These are phyloP conservation scores for Trichoderma afroharzianum DNA, from an alignment of 2,329 filamentous ascomycete genomes.

Conservation along the genomic window DNA sequence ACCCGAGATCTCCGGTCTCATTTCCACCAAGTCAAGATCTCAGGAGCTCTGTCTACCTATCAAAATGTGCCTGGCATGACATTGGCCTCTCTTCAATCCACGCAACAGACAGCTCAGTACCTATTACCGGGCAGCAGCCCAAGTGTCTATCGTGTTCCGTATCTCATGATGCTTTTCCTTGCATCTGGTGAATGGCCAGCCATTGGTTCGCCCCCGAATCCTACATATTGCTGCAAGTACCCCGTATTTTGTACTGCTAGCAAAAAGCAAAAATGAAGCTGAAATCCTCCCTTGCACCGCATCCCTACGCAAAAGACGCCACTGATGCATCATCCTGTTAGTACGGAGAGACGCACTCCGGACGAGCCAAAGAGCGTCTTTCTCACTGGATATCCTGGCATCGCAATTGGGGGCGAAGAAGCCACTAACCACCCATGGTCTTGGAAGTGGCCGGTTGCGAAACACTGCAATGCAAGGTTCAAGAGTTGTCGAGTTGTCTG, in stretches of 20 bases:
- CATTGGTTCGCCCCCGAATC: not conserved
- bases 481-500: not conserved
- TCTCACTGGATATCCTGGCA: not conserved
- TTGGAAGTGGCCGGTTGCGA: not conserved
- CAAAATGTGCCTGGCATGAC: not conserved
- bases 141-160: not conserved
- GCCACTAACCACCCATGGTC: slow-evolving; percentile 8
- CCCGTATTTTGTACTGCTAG: not conserved
- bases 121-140: not conserved
- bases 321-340: not conserved
- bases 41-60: not conserved
- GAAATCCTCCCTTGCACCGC: not conserved
- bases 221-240: not conserved
- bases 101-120: not conserved
- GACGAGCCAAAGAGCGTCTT: not conserved
- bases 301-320: not conserved
- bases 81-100: not conserved
- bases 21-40: not conserved
- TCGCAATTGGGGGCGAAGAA: not conserved
- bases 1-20: not conserved
- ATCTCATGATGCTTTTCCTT: not conserved
- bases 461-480: not conserved
- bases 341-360: not conserved
- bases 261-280: not conserved
- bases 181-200: not conserved